These are phyloP conservation scores for Gossypium anomalum DNA, from an alignment of 345 rosid genomes.

Conservation along the genomic window DNA sequence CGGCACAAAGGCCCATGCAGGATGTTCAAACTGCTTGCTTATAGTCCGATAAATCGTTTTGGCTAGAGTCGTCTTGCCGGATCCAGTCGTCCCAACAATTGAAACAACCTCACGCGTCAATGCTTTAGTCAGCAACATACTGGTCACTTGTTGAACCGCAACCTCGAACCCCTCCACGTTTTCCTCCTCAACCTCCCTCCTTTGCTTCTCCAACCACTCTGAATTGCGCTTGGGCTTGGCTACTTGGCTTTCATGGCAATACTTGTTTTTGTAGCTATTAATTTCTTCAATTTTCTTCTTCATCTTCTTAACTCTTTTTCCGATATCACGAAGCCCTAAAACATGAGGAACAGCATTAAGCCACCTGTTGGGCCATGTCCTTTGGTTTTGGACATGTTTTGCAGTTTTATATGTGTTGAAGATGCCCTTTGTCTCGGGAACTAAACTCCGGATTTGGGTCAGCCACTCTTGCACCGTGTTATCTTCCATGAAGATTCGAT, in stretches of 20 bases:
- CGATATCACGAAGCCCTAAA: not conserved
- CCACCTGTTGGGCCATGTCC: not conserved
- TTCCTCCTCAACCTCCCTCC: constrained; percentile 2
- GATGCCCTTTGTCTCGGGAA: not conserved
- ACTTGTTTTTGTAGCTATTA: not conserved
- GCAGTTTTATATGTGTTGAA: not conserved
- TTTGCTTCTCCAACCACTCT: not conserved
- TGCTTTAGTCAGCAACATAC: constrained; percentile 20
- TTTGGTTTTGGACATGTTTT: not conserved
- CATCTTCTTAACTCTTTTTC: not conserved
- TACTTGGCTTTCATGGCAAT: not conserved
- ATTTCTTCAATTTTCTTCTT: not conserved
- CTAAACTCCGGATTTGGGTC: not conserved
- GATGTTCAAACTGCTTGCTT: constrained; percentile 13
- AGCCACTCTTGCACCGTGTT: not conserved
- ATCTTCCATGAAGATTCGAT: not conserved
- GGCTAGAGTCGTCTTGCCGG: constrained; percentile 35
- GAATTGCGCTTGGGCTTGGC: not conserved
- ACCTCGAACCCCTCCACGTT: not conserved
- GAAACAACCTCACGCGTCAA: constrained; percentile 24
- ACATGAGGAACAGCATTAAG: not conserved
- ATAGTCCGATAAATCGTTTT: constrained; percentile 18
- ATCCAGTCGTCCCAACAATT: constrained; percentile 32
- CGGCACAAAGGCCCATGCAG: constrained; percentile 31
- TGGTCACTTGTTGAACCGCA: constrained; percentile 13